Base-by-base conservation (phyloP, 768 basidiomycete genomes). In the Auricularia sp. region DNA sequence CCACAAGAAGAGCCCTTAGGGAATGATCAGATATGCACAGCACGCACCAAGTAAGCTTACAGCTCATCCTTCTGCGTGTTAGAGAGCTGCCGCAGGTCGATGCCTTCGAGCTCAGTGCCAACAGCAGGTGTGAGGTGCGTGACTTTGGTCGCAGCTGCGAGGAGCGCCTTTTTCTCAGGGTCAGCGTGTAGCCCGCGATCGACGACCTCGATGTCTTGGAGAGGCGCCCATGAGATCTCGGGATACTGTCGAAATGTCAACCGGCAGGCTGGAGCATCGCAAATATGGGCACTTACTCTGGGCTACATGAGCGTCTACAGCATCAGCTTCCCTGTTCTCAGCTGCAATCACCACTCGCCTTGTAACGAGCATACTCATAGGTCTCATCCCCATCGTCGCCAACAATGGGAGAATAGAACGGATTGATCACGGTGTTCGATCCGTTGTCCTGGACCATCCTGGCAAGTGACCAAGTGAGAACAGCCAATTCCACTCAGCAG, bases 41-140 rank as follows among this genome's bases (percentile, higher is more conserved):
- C 61, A 21, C 34, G 43, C 54, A 35, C 60, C 3, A 11, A 59
- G 23, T 2, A 1, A 54, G 74, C 84, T 67, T 67, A 90, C 88
- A 91, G 78, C 70, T 92, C 90, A 70, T 92, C 88, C 75, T 89
- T 91, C 73, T 92, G 89, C 35, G 75, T 65, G 64, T 81, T 77
- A 2, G 85, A 79, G 8, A 91, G 77, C 69, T 88, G 84, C 64
- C 85, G 79, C 33, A 93, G 79, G 74, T 93, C 89, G 66, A 92
- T 76, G 6, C 90, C 90, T 3, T 75, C 71, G 59, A 92, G 76
- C 71, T 92, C 90, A 35, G 88, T 89, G 18, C 90, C 91, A 68
- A 92, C 87, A 43, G 80, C 77, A 1, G 87, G 87, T 0, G 87
- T 88, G 58, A 91, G 75, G 68, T 90, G 79, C 66, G 78, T 81